These are phyloP conservation scores for Suillus plorans DNA, from an alignment of 768 basidiomycete genomes.

Conservation along the genomic window DNA sequence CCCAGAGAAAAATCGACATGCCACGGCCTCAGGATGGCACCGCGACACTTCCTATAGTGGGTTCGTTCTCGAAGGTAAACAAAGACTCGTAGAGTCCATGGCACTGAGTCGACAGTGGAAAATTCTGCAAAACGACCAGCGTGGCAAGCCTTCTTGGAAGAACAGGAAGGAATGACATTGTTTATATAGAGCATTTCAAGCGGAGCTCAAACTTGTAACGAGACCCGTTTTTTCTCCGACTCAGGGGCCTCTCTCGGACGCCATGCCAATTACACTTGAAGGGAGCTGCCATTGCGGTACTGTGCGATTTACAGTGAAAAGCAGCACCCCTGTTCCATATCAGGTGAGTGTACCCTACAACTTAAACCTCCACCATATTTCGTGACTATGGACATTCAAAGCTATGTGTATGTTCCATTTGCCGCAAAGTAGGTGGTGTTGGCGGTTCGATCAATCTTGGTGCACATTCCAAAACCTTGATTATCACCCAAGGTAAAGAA, in stretches of 20 bases:
- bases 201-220: not conserved
- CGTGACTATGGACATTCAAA: constrained; percentile 16
- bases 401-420: constrained; percentile 69
- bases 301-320: constrained; percentile 34
- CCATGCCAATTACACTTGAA: constrained; percentile 55
- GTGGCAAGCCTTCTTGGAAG: constrained; percentile 44
- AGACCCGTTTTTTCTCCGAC: too few relatives aligned
- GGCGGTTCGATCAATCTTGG: constrained; percentile 71
- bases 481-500: constrained; percentile 51
- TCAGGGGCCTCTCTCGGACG: not conserved
- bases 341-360: constrained; percentile 38
- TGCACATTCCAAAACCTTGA: constrained; percentile 49
- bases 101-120: constrained; percentile 48
- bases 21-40: constrained; percentile 36
- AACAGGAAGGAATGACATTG: not conserved
- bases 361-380: not conserved
- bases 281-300: constrained; percentile 39
- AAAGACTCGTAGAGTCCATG: constrained; percentile 39
- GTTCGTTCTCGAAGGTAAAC: constrained; percentile 40
- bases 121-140: constrained; percentile 40
- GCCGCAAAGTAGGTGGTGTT: constrained; percentile 65
- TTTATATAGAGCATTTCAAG: constrained; percentile 6
- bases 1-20: constrained; percentile 48
- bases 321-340: constrained; percentile 62
- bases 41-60: constrained; percentile 53